phyloP scores from a whole-genome alignment of 2,329 filamentous ascomycete genomes.

The Exophiala calicioides region DNA sequence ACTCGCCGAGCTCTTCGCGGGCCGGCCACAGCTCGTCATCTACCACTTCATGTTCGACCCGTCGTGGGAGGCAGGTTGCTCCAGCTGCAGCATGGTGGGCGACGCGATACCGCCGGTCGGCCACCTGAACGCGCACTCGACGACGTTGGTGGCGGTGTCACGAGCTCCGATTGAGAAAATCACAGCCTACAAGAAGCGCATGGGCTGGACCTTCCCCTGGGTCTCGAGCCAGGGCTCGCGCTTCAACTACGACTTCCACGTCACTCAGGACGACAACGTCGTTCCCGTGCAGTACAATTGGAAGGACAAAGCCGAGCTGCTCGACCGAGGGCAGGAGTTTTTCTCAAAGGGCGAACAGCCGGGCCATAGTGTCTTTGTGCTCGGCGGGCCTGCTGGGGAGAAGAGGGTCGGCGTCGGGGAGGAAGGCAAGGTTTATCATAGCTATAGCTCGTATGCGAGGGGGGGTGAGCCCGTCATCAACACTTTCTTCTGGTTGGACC shows the following conservation, averaged over 20 bases:
- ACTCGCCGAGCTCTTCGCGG: conserved; percentile 33
- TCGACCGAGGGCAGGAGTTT: conserved; percentile 4
- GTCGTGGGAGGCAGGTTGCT: conserved; percentile 39
- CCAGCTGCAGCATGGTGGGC: no score
- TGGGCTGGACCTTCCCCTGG: conserved; percentile 46
- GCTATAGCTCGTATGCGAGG: conserved; percentile 33
- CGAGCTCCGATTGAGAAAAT: conserved; percentile 41
- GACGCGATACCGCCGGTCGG: conserved; percentile 43
- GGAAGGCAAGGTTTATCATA: conserved; percentile 40
- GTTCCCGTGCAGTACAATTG: conserved; percentile 35
- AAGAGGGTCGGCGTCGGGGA: conserved; percentile 28
- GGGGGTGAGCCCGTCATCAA: conserved; percentile 19
- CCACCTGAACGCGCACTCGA: conserved; percentile 43
- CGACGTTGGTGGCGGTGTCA: no score
- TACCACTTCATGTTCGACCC: conserved; percentile 53
- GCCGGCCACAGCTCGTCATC: conserved; percentile 36
- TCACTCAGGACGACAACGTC: conserved; percentile 36
- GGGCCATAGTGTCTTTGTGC: conserved; percentile 43
- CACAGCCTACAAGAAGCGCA: conserved; percentile 39
- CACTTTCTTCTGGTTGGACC: conserved; percentile 23
- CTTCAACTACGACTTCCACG: conserved; percentile 48
- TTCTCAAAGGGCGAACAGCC: conserved; percentile 38
- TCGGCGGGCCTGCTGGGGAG: conserved; percentile 19
- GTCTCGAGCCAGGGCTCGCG: conserved; percentile 35
- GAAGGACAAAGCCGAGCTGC: conserved; percentile 28